Conservation (phyloP, 2,329 filamentous ascomycete genomes). For the Ceratocystis albifundus region DNA sequence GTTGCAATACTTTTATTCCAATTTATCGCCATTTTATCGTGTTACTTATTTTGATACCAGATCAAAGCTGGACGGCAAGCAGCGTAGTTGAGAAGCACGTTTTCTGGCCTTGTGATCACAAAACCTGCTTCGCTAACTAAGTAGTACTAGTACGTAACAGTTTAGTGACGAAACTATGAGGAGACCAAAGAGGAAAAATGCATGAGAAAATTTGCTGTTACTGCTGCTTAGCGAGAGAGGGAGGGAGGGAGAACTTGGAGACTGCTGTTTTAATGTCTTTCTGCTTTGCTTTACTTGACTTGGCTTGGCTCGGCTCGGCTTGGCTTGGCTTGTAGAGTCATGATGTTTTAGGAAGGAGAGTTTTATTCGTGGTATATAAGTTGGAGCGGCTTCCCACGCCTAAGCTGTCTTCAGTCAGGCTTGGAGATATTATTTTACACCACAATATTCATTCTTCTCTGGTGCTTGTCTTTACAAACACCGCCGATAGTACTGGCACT, state of each 20-base stretch:
- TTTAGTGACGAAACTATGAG: slow-evolving; percentile 6
- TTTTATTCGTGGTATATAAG: slow-evolving; percentile 11
- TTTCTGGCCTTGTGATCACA: slow-evolving; percentile 11
- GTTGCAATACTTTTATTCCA: neutral
- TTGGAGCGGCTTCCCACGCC: neutral
- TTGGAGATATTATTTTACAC: neutral
- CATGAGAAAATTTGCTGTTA: slow-evolving; percentile 3
- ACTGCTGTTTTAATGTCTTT: neutral
- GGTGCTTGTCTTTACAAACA: neutral
- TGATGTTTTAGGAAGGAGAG: slow-evolving; percentile 3
- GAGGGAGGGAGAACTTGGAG: neutral
- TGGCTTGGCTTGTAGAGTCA: neutral
- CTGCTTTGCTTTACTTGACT: neutral
- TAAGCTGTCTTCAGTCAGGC: neutral
- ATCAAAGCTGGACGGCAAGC: neutral
- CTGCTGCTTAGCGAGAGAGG: neutral
- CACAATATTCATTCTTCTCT: neutral
- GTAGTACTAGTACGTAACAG: slow-evolving; percentile 12
- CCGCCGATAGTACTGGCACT: neutral
- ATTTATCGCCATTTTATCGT: slow-evolving; percentile 3
- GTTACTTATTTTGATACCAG: neutral
- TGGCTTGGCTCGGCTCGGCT: no score
- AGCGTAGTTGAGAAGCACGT: slow-evolving; percentile 4
- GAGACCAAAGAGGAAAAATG: neutral
- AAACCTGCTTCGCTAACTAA: neutral